These are phyloP conservation scores for Fragaria ananassa DNA, from an alignment of 306 rosid genomes.

Conservation along the genomic window DNA sequence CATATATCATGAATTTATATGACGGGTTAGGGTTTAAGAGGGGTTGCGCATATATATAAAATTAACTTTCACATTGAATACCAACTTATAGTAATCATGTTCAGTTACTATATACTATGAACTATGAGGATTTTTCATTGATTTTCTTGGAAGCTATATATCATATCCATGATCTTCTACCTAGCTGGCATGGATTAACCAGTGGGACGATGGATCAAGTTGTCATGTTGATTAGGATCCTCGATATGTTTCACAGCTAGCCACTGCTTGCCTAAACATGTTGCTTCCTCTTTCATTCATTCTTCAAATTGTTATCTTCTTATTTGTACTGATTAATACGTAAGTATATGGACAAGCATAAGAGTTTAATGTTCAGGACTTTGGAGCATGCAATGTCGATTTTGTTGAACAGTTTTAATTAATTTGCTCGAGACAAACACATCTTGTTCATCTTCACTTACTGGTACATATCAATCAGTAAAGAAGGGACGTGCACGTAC, in stretches of 20 bases:
- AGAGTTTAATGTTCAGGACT: slow-evolving; percentile 19
- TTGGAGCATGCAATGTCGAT: slow-evolving; percentile 36
- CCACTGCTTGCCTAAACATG: slow-evolving; percentile 2
- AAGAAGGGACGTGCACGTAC: slow-evolving; percentile 28
- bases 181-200: neutral
- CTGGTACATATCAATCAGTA: neutral
- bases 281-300: slow-evolving; percentile 3
- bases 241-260: neutral
- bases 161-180: neutral
- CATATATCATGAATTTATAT: neutral
- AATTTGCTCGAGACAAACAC: slow-evolving; percentile 55
- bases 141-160: neutral
- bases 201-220: neutral
- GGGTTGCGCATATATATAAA: neutral
- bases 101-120: neutral
- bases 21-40: neutral
- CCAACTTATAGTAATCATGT: neutral
- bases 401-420: slow-evolving; percentile 20
- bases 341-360: slow-evolving; percentile 48
- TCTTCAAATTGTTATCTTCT: slow-evolving; percentile 41
- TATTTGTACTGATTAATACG: slow-evolving; percentile 27
- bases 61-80: neutral
- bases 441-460: slow-evolving; percentile 39
- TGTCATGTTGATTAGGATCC: slow-evolving; percentile 40
- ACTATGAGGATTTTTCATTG: neutral